phyloP scores from a whole-genome alignment of 1,139 yeast species.

The Debaryomyces nepalensis region DNA sequence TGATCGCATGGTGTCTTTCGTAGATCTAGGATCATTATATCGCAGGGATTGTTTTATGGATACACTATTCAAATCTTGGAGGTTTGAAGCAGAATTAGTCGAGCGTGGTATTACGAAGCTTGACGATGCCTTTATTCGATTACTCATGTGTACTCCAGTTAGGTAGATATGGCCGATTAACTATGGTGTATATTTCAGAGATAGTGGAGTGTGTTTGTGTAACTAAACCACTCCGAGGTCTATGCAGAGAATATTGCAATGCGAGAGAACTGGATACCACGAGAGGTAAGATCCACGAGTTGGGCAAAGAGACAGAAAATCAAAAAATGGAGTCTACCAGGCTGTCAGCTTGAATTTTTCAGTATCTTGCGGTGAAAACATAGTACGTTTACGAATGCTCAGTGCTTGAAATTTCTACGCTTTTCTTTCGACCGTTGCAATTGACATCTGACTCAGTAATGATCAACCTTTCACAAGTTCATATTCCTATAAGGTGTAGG shows the following conservation, averaged over 20 bases:
- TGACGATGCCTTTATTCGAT: constrained; percentile 1
- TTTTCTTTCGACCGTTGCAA: too few relatives aligned
- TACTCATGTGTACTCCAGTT: constrained; percentile 2
- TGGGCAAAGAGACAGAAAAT: too few relatives aligned
- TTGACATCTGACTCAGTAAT: too few relatives aligned
- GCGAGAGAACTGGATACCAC: too few relatives aligned
- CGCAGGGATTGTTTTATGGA: constrained; percentile 1
- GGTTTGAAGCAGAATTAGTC: neutral
- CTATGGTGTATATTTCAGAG: neutral
- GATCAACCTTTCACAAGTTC: too few relatives aligned
- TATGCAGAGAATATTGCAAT: constrained; percentile 1
- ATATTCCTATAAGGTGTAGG: too few relatives aligned
- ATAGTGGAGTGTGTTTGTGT: constrained; percentile 1
- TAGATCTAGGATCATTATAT: neutral
- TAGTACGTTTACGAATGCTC: too few relatives aligned
- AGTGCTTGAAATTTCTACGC: too few relatives aligned
- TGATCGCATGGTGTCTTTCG: neutral
- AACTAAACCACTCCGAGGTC: neutral
- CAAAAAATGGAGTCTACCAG: too few relatives aligned
- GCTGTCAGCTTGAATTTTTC: too few relatives aligned
- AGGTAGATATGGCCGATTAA: neutral
- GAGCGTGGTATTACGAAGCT: neutral
- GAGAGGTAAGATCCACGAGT: too few relatives aligned
- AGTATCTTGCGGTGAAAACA: too few relatives aligned
- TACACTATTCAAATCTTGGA: constrained; percentile 4